These are phyloP conservation scores for Penicillium sp. DNA, from an alignment of 2,329 filamentous ascomycete genomes.

Conservation along the genomic window DNA sequence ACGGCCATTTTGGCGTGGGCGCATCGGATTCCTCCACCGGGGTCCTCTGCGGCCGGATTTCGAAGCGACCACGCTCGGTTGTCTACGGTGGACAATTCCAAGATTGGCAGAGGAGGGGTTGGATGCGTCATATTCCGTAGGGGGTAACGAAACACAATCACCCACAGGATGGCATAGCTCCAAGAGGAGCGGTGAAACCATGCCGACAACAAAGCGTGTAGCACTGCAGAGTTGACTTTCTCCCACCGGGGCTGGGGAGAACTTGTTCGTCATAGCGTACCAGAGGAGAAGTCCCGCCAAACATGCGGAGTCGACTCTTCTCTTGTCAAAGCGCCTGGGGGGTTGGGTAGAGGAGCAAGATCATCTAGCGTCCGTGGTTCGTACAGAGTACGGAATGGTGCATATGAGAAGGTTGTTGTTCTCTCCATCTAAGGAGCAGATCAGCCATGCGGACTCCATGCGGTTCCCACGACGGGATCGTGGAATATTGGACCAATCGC, in stretches of 20 bases:
- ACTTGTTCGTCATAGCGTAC: background rate
- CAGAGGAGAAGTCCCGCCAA: constrained; percentile 12
- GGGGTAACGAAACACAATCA: background rate
- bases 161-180: background rate
- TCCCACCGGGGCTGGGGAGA: background rate
- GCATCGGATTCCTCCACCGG: no score
- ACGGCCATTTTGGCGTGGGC: no score
- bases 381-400: no score
- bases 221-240: constrained; percentile 14
- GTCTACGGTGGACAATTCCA: no score
- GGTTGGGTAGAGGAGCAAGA: no score
- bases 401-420: no score
- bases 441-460: constrained; percentile 7
- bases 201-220: background rate
- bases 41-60: constrained; percentile 3
- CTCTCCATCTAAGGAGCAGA: no score
- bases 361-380: no score
- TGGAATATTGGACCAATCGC: constrained; percentile 33
- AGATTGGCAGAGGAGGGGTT: no score
- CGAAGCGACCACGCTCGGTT: background rate
- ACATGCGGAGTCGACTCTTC: constrained; percentile 9
- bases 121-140: constrained; percentile 5
- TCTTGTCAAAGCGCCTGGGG: no score
- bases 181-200: constrained; percentile 9
- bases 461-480: constrained; percentile 15